These are phyloP conservation scores for Amaranthus cruentus DNA, from an alignment of 148 eudicot genomes.

Conservation along the genomic window DNA sequence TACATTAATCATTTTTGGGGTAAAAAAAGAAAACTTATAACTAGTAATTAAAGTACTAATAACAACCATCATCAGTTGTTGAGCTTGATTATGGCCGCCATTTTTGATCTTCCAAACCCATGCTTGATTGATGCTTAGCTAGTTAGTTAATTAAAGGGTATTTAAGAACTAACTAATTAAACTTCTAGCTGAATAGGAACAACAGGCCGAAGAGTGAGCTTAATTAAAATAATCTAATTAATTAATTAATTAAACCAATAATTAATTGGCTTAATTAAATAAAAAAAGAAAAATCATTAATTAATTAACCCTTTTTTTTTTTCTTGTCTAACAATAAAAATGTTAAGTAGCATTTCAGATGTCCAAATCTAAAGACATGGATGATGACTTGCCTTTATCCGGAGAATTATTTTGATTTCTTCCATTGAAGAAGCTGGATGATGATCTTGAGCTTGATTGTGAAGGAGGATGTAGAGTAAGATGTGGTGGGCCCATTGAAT, in stretches of 20 bases:
- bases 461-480: not conserved
- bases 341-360: slow-evolving; percentile 16
- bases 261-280: not conserved
- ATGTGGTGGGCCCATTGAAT: slow-evolving; percentile 4
- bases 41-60: not conserved
- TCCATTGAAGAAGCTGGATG: not conserved
- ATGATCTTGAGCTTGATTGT: not conserved
- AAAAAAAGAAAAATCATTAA: not conserved
- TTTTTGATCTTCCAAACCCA: not conserved
- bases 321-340: not conserved
- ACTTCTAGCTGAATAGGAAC: not conserved
- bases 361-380: slow-evolving; percentile 52
- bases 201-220: not conserved
- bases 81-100: not conserved
- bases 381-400: slow-evolving; percentile 41
- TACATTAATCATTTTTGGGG: slow-evolving; percentile 4
- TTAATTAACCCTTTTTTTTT: not conserved
- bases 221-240: not conserved
- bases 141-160: not conserved
- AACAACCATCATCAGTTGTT: not conserved
- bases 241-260: not conserved
- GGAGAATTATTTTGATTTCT: not conserved
- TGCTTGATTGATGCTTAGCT: not conserved
- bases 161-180: not conserved
- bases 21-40: not conserved